Evolutionary conservation across 768 basidiomycete species (phyloP).

Genomic region (Xerocomellus amylosporus): DNA sequence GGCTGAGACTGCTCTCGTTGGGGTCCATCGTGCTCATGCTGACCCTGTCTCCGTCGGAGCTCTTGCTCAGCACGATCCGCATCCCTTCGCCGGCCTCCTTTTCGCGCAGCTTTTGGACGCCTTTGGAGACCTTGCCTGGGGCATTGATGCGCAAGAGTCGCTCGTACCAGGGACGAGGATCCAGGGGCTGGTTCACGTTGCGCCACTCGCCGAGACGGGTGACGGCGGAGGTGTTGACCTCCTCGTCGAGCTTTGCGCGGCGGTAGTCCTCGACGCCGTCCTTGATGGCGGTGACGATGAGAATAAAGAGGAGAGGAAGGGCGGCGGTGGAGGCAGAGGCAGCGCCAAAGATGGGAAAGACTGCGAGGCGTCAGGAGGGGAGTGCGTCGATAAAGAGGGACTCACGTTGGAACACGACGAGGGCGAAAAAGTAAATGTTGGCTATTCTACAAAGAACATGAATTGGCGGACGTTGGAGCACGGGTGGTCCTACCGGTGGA

Average conservation of each 20-base stretch:
- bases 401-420: conserved; percentile 79
- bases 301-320: conserved; percentile 83
- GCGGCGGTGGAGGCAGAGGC: conserved; percentile 78
- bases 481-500: conserved; percentile 59
- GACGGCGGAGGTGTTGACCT: conserved; percentile 92
- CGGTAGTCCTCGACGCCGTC: conserved; percentile 96
- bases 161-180: conserved; percentile 74
- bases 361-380: conserved; percentile 36
- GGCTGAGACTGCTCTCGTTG: conserved; percentile 43
- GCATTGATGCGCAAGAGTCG: conserved; percentile 64
- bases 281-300: conserved; percentile 88
- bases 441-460: conserved; percentile 54
- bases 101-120: conserved; percentile 81
- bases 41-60: conserved; percentile 29
- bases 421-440: conserved; percentile 86
- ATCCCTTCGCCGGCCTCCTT: conserved; percentile 71
- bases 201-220: conserved; percentile 87
- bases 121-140: conserved; percentile 77
- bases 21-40: conserved; percentile 47
- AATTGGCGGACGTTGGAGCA: not conserved
- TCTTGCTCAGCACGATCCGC: conserved; percentile 57
- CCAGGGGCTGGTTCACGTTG: conserved; percentile 84
- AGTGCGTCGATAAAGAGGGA: not conserved
- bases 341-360: conserved; percentile 90
- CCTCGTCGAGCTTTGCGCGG: conserved; percentile 82